These are phyloP conservation scores for Nemania serpens DNA, from an alignment of 2,329 filamentous ascomycete species.

Conservation along the genomic window DNA sequence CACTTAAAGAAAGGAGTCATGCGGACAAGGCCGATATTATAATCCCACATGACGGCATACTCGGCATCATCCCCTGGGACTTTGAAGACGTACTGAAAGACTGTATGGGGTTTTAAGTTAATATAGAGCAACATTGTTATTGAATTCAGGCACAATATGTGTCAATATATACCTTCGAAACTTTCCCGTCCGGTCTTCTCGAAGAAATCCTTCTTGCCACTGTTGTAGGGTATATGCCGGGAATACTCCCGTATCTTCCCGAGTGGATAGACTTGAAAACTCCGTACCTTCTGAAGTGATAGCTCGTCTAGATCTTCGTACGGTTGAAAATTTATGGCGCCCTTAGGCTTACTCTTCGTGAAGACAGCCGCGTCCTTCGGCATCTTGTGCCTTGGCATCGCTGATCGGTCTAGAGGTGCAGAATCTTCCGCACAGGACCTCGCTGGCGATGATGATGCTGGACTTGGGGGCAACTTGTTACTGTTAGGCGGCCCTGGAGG, in stretches of 20 bases:
- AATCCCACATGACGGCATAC: constrained; percentile 94
- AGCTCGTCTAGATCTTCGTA: constrained; percentile 68
- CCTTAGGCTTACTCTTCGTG: constrained; percentile 64
- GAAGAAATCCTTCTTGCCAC: constrained; percentile 87
- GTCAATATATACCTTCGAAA: constrained; percentile 73
- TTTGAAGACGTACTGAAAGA: constrained; percentile 83
- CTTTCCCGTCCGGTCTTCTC: constrained; percentile 85
- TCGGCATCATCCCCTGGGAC: constrained; percentile 67
- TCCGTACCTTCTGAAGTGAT: constrained; percentile 61
- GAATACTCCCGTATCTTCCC: constrained; percentile 65
- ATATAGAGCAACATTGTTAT: constrained; percentile 13
- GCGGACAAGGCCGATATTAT: constrained; percentile 89
- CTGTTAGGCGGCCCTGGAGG: constrained; percentile 49
- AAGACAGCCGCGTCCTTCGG: constrained; percentile 69
- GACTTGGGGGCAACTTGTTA: constrained; percentile 49
- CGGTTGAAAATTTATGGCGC: constrained; percentile 73
- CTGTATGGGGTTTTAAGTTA: constrained; percentile 50
- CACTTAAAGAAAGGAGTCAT: constrained; percentile 97
- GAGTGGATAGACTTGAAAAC: constrained; percentile 69
- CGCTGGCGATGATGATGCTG: constrained; percentile 45
- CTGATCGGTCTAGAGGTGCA: constrained; percentile 37
- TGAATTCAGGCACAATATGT: not conserved
- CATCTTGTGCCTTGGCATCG: constrained; percentile 59
- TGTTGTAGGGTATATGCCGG: constrained; percentile 89
- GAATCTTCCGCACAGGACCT: constrained; percentile 43